Conservation (phyloP, 495 filamentous ascomycete genomes). For the Aspergillus incahuasiensis region DNA sequence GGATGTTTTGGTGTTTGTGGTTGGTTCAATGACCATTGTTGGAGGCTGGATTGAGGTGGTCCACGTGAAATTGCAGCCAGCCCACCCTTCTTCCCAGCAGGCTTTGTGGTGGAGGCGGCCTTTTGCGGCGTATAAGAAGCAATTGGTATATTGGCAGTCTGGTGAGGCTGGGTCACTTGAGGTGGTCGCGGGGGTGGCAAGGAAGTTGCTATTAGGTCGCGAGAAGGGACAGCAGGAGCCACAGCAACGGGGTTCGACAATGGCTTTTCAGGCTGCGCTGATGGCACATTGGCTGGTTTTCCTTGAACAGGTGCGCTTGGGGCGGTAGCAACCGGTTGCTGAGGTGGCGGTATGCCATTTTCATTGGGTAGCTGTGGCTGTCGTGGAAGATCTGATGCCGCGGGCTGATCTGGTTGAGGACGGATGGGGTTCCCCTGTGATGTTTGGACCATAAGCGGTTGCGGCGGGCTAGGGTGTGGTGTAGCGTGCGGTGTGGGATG, state of each 20-base stretch:
- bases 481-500: not conserved
- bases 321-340: slow-evolving; percentile 30
- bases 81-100: slow-evolving; percentile 17
- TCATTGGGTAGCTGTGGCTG: slow-evolving; percentile 30
- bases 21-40: slow-evolving; percentile 40
- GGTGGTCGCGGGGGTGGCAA: slow-evolving; percentile 19
- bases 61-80: slow-evolving; percentile 18
- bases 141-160: slow-evolving; percentile 16
- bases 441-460: slow-evolving; percentile 9
- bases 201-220: slow-evolving; percentile 10
- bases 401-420: slow-evolving; percentile 13
- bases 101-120: slow-evolving; percentile 7
- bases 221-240: slow-evolving; percentile 5
- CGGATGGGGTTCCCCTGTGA: slow-evolving; percentile 10
- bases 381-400: slow-evolving; percentile 24
- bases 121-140: slow-evolving; percentile 14
- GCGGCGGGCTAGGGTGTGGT: too few species aligned
- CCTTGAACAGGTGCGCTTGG: slow-evolving; percentile 12
- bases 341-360: slow-evolving; percentile 31
- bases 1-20: slow-evolving; percentile 36
- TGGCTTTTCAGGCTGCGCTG: slow-evolving; percentile 17
- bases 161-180: not conserved
- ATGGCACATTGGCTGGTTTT: slow-evolving; percentile 18
- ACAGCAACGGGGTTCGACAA: slow-evolving; percentile 18
- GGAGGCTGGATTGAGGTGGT: slow-evolving; percentile 34